Evolutionary conservation across 78 protist species (phyloP).

Genomic region (Chrysochromulina tobinii): DNA sequence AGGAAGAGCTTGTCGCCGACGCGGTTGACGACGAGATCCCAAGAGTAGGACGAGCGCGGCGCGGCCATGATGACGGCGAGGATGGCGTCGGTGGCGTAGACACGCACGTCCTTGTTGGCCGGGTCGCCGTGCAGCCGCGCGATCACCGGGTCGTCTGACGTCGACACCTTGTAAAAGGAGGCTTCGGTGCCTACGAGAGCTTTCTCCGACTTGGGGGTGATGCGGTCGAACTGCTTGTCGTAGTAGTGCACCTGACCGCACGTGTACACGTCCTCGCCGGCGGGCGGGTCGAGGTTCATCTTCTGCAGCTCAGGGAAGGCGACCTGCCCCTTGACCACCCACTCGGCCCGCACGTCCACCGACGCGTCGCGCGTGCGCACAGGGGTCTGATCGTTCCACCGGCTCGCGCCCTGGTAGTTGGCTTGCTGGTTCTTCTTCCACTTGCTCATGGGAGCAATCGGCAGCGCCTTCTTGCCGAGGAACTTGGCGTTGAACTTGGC

Average conservation of each 20-base stretch:
- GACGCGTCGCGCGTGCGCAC: conserved; percentile 37
- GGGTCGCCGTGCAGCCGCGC: not conserved
- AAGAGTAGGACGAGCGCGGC: conserved; percentile 67
- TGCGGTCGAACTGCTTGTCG: conserved; percentile 51
- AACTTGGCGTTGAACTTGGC: not conserved
- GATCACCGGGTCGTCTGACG: conserved; percentile 55
- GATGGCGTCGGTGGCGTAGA: conserved; percentile 77
- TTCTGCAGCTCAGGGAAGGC: conserved; percentile 36
- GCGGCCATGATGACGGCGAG: conserved; percentile 74
- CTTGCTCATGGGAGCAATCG: not conserved
- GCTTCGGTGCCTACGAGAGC: not conserved
- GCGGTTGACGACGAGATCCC: conserved; percentile 75
- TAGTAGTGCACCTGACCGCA: conserved; percentile 31
- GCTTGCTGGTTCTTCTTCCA: not conserved
- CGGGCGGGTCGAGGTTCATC: conserved; percentile 2
- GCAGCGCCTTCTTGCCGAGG: not conserved
- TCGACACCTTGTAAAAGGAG: conserved; percentile 28
- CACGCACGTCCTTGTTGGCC: not conserved
- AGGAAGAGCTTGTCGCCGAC: conserved; percentile 70
- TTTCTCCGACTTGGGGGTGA: conserved; percentile 33
- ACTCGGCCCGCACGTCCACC: conserved; percentile 43
- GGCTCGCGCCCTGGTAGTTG: not conserved
- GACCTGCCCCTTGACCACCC: conserved; percentile 42
- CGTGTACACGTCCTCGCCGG: conserved; percentile 9
- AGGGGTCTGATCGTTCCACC: not conserved